These are phyloP conservation scores for Fraxinus floribunda DNA, from an alignment of 305 asterid species.

Conservation along the genomic window DNA sequence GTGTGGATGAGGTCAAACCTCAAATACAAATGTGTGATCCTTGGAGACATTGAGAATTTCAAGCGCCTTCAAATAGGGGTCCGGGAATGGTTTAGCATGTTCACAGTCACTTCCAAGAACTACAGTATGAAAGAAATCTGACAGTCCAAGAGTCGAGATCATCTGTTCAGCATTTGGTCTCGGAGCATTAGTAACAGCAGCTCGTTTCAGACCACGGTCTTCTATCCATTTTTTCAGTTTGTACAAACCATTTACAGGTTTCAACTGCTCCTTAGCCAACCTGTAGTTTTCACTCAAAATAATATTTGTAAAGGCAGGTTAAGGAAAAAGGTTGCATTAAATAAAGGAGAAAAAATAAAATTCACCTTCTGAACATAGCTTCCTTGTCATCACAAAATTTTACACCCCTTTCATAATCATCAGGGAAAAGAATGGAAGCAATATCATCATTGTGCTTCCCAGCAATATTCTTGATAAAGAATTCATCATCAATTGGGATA, in stretches of 20 bases:
- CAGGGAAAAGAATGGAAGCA: conserved; percentile 69
- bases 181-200: conserved; percentile 95
- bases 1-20: conserved; percentile 47
- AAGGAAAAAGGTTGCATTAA: neutral
- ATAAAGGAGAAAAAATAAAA: neutral
- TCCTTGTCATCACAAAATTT: conserved; percentile 82
- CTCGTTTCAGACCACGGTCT: conserved; percentile 79
- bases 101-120: conserved; percentile 83
- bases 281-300: conserved; percentile 37
- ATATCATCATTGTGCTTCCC: conserved; percentile 88
- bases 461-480: conserved; percentile 57
- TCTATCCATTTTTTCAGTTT: conserved; percentile 77
- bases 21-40: conserved; percentile 78
- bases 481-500: conserved; percentile 72
- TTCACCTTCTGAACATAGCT: conserved; percentile 76
- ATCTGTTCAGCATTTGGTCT: conserved; percentile 79
- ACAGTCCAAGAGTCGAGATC: conserved; percentile 74
- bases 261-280: conserved; percentile 67
- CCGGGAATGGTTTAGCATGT: conserved; percentile 81
- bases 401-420: conserved; percentile 66
- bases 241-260: conserved; percentile 63
- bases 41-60: conserved; percentile 77
- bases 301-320: neutral
- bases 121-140: conserved; percentile 70
- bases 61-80: conserved; percentile 87